These are phyloP conservation scores for Starmerella vitae DNA, from an alignment of 805 yeast species.

Conservation along the genomic window DNA sequence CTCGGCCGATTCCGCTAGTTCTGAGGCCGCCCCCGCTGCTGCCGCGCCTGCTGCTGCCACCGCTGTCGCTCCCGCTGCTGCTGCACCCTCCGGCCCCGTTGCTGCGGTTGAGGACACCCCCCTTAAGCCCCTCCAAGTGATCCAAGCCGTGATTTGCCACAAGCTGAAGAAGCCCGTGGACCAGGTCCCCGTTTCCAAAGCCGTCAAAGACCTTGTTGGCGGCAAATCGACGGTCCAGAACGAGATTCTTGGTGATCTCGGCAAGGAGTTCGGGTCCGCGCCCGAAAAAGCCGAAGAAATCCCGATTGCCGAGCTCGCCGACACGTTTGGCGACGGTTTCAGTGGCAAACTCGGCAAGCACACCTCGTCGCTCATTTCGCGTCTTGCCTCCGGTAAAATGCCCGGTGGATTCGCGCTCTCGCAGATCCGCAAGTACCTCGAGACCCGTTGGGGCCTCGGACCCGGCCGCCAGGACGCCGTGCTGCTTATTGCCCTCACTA, in stretches of 20 bases:
- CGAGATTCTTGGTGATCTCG: conserved; percentile 96
- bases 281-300: conserved; percentile 99
- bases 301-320: conserved; percentile 91
- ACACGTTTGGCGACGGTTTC: conserved; percentile 83
- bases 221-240: conserved; percentile 98
- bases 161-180: conserved; percentile 85
- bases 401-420: conserved; percentile 98
- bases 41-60: conserved; percentile 48
- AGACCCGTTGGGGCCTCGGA: conserved; percentile 84
- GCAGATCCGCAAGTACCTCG: conserved; percentile 81
- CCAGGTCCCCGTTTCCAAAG: conserved; percentile 74
- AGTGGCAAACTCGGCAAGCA: conserved; percentile 86
- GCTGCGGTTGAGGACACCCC: conserved; percentile 82
- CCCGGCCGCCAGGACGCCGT: conserved; percentile 90
- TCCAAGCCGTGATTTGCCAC: conserved; percentile 87
- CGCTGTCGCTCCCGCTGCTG: conserved; percentile 43
- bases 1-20: conserved; percentile 36
- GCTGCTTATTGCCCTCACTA: conserved; percentile 65
- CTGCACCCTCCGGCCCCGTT: conserved; percentile 67
- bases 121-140: conserved; percentile 63
- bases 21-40: conserved; percentile 47
- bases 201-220: conserved; percentile 92
- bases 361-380: conserved; percentile 72
- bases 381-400: conserved; percentile 93
- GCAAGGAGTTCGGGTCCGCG: conserved; percentile 94